Evolutionary conservation across 805 yeast genomes (phyloP).

Genomic region (Wickerhamomyces sydowiorum): DNA sequence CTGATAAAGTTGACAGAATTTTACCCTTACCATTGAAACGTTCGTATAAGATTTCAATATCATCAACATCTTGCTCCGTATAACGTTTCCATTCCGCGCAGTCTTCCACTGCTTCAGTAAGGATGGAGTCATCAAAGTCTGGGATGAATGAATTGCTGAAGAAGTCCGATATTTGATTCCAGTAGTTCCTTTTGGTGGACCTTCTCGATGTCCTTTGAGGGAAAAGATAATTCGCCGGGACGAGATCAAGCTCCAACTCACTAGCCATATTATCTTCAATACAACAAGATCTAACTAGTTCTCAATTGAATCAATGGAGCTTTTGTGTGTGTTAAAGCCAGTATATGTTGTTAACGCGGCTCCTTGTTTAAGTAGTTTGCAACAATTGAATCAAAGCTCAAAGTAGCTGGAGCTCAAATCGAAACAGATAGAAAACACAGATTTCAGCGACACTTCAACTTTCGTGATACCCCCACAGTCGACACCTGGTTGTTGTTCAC

Average conservation of each 20-base stretch:
- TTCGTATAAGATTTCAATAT: slow-evolving; percentile 4
- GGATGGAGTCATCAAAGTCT: slow-evolving; percentile 1
- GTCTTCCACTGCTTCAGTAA: slow-evolving; percentile 10
- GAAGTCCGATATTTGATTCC: slow-evolving; percentile 7
- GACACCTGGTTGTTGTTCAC: no score
- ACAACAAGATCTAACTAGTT: no score
- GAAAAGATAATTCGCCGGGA: background rate
- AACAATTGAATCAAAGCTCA: no score
- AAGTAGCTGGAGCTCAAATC: no score
- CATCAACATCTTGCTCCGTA: slow-evolving; percentile 14
- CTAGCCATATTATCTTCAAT: background rate
- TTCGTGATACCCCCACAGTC: no score
- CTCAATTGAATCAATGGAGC: no score
- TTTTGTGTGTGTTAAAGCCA: no score
- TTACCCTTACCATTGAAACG: background rate
- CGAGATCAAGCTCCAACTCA: background rate
- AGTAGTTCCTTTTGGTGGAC: slow-evolving; percentile 3
- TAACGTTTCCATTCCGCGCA: slow-evolving; percentile 15
- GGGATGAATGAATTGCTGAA: slow-evolving; percentile 7
- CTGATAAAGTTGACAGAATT: background rate
- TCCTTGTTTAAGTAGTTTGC: no score
- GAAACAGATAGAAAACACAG: no score
- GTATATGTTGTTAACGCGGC: no score
- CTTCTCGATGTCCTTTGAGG: slow-evolving; percentile 6
- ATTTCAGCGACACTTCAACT: no score